These are phyloP conservation scores for Viola odorata DNA, from an alignment of 345 rosid species.

Conservation along the genomic window DNA sequence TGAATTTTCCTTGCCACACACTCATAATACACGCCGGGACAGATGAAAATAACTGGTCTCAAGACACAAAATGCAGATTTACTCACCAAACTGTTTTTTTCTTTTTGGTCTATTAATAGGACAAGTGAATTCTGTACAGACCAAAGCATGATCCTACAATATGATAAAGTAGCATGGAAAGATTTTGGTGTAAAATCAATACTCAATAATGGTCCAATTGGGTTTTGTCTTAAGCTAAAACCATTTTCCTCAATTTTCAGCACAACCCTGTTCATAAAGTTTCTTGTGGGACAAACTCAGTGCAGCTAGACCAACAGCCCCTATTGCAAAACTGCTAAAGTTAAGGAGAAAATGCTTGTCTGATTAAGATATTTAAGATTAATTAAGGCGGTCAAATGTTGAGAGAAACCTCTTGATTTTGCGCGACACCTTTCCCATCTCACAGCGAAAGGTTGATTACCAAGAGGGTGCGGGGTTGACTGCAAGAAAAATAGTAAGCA, in stretches of 20 bases:
- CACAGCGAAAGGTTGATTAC: too few species aligned
- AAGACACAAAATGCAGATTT: too few species aligned
- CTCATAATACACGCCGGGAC: too few species aligned
- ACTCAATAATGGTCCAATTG: background rate
- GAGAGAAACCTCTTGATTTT: background rate
- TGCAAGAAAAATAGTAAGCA: too few species aligned
- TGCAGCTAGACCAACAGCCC: constrained; percentile 9
- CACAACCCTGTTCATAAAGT: constrained; percentile 13
- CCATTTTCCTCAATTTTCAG: constrained; percentile 16
- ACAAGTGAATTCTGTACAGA: too few species aligned
- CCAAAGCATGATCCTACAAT: too few species aligned
- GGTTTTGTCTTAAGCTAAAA: constrained; percentile 18
- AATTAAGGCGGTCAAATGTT: constrained; percentile 11
- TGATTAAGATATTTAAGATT: background rate
- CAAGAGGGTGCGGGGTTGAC: too few species aligned
- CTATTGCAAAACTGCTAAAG: constrained; percentile 7
- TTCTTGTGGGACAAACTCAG: constrained; percentile 4
- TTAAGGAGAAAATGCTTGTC: too few species aligned
- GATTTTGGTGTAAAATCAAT: constrained; percentile 8
- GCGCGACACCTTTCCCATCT: background rate
- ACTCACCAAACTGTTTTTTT: too few species aligned
- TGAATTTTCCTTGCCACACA: too few species aligned
- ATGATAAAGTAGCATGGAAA: constrained; percentile 2
- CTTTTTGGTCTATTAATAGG: too few species aligned
- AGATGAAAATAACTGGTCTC: too few species aligned